Evolutionary conservation across 305 asterid species (phyloP), one percentile per base, ranked within the genome.

Genomic region (Stenogyne calaminthoides): DNA sequence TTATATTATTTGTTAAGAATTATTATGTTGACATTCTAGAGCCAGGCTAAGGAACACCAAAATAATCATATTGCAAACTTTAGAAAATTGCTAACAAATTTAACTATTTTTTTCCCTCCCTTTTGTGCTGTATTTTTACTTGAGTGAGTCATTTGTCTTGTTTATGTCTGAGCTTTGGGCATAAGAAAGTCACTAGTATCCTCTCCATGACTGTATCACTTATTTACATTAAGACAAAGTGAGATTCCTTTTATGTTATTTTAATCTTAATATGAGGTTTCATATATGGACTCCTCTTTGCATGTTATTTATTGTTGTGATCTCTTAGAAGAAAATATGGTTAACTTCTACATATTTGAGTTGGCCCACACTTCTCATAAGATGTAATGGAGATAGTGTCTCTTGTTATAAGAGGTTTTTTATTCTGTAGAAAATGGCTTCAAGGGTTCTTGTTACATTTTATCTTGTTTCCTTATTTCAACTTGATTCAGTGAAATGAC

Each of bases 351-450:
- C n/a, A n/a, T n/a, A n/a, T n/a, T n/a, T n/a, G n/a, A n/a, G n/a
- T n/a, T n/a, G n/a, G n/a, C n/a, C n/a, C n/a, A n/a, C n/a, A n/a
- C n/a, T n/a, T n/a, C n/a, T n/a, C n/a, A n/a, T n/a, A n/a, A n/a
- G n/a, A n/a, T n/a, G n/a, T n/a, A n/a, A n/a, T n/a, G n/a, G n/a
- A n/a, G n/a, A n/a, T n/a, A n/a, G n/a, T n/a, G n/a, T n/a, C n/a
- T n/a, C n/a, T n/a, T n/a, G n/a, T n/a, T n/a, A 49, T 34, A 64
- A 44, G 19, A 75, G 64, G 34, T 61, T 10, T 55, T 71, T 40
- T 64, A 67, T 72, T 62, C 76, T 62, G 61, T 15, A 27, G 34
- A 72, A 42, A 59, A 68, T 64, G 72, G 64, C 73, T 56, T 14
- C 63, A 67, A 64, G 69, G 29, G 56, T 36, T 44, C 62, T 55